Evolutionary conservation across 2,329 filamentous ascomycete genomes (phyloP), one percentile per base, ranked within the genome.

Genomic region (Knoxdaviesia capensis): DNA sequence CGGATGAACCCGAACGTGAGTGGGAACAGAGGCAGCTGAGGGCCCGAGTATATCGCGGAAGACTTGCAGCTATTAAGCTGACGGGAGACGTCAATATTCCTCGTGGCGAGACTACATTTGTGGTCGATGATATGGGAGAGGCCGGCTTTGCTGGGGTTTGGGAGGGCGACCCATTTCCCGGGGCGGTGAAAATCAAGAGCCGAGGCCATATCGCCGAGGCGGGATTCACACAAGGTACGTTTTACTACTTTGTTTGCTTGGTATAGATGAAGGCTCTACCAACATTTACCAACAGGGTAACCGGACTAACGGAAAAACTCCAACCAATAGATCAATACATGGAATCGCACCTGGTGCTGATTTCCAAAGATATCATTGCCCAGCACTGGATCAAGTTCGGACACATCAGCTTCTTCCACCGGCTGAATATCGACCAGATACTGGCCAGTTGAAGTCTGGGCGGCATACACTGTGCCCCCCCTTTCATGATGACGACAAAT

Each of bases 61-160:
- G 75, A 2, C 57, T 96, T 4, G 77, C 87, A 55, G 88, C 81
- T 0, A 76, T 94, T 53, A 96, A 96, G 56, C 62, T 98, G 33
- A 96, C 88, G 0, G 88, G 88, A 1, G 88, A 98, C 52, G 75
- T 80, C 0, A 92, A 94, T 49, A 76, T 96, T 9, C 88, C 88
- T 0, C 70, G 87, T 6, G 88, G 87, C 6, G 80, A 94, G 56
- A 74, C 77, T 49, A 84, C 81, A 0, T 94, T 93, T 54, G 68
- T 83, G 4, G 80, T 77, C 0, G 72, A 84, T 5, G 85, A 94
- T 50, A 72, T 96, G 34, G 78, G 81, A 0, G 64, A 69, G 0
- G 59, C 53, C 0, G 84, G 83, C 0, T 66, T 79, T 28, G 58
- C 88, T 1, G 64, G 76, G 0, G 61, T 74, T 1, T 74, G 77